Base-by-base conservation (phyloP, 495 filamentous ascomycete species). In the Neohortaea acidophila region DNA sequence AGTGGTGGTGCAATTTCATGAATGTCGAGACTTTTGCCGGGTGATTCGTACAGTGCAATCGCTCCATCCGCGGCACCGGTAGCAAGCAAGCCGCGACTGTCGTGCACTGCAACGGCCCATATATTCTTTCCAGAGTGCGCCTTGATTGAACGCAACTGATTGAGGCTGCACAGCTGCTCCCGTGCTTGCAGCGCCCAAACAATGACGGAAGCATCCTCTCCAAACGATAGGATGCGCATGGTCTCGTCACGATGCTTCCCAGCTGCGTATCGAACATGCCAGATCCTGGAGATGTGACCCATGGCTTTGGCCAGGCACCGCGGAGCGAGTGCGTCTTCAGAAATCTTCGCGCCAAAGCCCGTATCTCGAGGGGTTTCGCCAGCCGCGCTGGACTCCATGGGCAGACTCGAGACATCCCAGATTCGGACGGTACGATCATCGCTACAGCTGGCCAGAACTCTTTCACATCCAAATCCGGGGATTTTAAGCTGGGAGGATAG, bases 341-440 rank as follows among this genome's bases (percentile, higher is more conserved):
- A n/a, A 10, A 25, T 11, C 30, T 23, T 24, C 7, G 37, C 14
- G 36, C 44, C 10, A 17, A 43, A 42, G 9, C 40, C 45, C 11
- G 34, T 50, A 18, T 25, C 21, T 2, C 18, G 26, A 18, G 43
- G 37, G 15, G 28, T 13, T 8, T 38, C 2, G 1, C 15, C 8
- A 15, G 41, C 12, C 5, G 26, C 4, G 43, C 51, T 3, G 57
- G 51, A 25, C 44, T 26, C 51, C 2, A 42, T 35, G 21, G 60
- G 51, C 23, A 70, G 59, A 25, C 67, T 59, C 0, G 74, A 68
- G 14, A 97, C 70, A 46, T 94, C 75, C 91, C 91, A 96, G 0
- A 96, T 59, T 21, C 84, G 66, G 21, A 99, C 74, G 0, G 85
- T 92, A 35, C 89, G 68, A 57, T 99, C 89, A 57, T 99, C 89